Evolutionary conservation across 2,329 filamentous ascomycete genomes (phyloP).

Genomic region (Cladosporium cucumerinum): DNA sequence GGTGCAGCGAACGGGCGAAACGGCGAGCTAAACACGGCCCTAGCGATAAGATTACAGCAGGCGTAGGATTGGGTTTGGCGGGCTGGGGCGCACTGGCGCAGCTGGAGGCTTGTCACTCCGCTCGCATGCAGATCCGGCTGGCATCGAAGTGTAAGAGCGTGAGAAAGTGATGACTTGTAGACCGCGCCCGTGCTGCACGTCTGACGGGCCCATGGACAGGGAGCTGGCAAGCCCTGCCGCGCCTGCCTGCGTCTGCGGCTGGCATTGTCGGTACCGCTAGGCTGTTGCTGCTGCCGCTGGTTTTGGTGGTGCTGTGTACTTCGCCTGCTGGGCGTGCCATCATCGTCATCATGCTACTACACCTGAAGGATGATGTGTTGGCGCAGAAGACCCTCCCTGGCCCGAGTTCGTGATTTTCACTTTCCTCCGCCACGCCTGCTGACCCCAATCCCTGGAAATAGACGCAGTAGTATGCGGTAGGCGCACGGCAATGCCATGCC

Average conservation of each 20-base stretch:
- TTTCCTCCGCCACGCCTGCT: not conserved
- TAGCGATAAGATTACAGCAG: conserved; percentile 18
- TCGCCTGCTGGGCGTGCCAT: not conserved
- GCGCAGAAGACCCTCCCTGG: not conserved
- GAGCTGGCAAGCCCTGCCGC: conserved; percentile 18
- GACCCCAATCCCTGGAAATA: conserved; percentile 11
- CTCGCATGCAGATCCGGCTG: conserved; percentile 23
- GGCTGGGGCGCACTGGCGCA: conserved; percentile 18
- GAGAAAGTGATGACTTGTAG: conserved; percentile 22
- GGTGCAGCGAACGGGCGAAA: conserved; percentile 16
- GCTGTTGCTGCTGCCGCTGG: not conserved
- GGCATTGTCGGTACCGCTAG: not conserved
- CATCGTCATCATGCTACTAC: not conserved
- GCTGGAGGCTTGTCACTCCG: conserved; percentile 24
- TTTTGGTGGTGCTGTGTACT: not conserved
- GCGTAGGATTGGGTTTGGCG: conserved; percentile 16
- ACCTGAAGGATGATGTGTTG: conserved; percentile 4
- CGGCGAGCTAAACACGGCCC: conserved; percentile 14
- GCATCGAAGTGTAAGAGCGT: conserved; percentile 10
- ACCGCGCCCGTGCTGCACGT: conserved; percentile 24
- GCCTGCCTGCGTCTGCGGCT: not conserved
- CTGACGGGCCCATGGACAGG: conserved; percentile 23
- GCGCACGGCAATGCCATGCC: conserved; percentile 8
- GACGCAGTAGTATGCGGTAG: not conserved
- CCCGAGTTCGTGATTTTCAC: not conserved